Evolutionary conservation across 164 flowering plant species (phyloP).

Genomic region (Platanus orientalis): DNA sequence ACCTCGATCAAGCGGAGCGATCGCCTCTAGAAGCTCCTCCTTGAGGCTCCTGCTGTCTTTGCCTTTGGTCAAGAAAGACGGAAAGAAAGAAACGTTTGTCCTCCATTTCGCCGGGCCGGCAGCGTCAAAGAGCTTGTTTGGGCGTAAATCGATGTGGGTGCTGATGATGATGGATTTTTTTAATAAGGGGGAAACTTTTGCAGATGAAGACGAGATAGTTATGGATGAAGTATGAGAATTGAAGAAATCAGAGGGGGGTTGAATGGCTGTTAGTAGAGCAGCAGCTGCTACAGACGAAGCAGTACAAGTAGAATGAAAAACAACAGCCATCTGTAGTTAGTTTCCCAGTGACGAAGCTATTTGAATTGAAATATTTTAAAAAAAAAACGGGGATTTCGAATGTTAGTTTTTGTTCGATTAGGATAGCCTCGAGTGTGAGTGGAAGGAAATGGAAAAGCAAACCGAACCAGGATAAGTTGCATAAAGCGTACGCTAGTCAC

Average conservation of each 20-base stretch:
- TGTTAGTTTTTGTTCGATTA: too few species aligned
- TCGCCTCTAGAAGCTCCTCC: constrained; percentile 69
- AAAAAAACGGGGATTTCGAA: too few species aligned
- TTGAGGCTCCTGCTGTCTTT: constrained; percentile 53
- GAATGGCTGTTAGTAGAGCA: neutral
- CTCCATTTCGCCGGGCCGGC: constrained; percentile 44
- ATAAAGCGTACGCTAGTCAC: too few species aligned
- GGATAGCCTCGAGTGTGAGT: too few species aligned
- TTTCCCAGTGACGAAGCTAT: too few species aligned
- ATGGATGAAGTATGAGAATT: neutral
- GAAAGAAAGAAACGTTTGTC: constrained; percentile 60
- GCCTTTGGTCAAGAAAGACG: constrained; percentile 53
- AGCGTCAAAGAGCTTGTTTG: neutral
- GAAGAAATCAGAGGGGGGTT: neutral
- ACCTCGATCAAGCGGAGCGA: constrained; percentile 75
- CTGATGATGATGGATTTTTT: neutral
- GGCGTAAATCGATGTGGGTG: neutral
- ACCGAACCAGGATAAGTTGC: too few species aligned
- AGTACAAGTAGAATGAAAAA: too few species aligned
- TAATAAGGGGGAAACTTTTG: neutral
- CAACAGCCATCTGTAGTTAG: too few species aligned
- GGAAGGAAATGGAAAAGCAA: too few species aligned
- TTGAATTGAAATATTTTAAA: too few species aligned
- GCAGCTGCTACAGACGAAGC: neutral
- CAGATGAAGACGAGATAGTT: neutral